Conservation (phyloP, 2,329 filamentous ascomycete genomes). For the Cladosporium sp. region DNA sequence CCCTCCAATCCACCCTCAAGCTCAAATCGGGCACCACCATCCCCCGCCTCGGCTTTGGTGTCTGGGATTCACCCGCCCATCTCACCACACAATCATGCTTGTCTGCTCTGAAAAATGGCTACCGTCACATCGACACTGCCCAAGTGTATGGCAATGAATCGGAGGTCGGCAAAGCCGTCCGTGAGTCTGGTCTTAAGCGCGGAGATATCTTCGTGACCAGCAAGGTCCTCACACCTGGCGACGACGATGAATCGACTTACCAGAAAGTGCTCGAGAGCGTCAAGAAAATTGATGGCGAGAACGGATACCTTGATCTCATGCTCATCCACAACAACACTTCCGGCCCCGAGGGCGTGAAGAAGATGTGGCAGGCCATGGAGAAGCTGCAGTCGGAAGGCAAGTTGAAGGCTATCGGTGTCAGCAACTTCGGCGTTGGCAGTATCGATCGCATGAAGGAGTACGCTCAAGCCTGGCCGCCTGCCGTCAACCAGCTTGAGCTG, state of each 20-base stretch:
- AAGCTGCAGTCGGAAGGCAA: constrained; percentile 56
- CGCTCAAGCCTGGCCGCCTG: constrained; percentile 65
- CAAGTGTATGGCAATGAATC: constrained; percentile 67
- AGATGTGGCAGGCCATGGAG: constrained; percentile 65
- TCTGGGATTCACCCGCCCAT: constrained; percentile 52
- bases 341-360: constrained; percentile 52
- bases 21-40: constrained; percentile 53
- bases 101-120: constrained; percentile 54
- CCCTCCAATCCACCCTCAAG: constrained; percentile 46
- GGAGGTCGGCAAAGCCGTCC: constrained; percentile 62
- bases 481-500: constrained; percentile 71
- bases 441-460: constrained; percentile 65
- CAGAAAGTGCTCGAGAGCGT: constrained; percentile 58
- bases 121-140: constrained; percentile 64
- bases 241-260: constrained; percentile 57
- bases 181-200: constrained; percentile 51
- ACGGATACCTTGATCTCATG: constrained; percentile 67
- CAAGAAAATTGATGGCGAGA: constrained; percentile 52
- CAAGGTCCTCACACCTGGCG: constrained; percentile 58
- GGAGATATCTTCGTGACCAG: constrained; percentile 65
- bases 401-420: constrained; percentile 65
- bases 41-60: constrained; percentile 66
- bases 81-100: constrained; percentile 50
- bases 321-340: constrained; percentile 63
- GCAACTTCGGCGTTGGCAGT: constrained; percentile 65